Conservation (phyloP, 148 eudicot species). For the Camellia japonica region DNA sequence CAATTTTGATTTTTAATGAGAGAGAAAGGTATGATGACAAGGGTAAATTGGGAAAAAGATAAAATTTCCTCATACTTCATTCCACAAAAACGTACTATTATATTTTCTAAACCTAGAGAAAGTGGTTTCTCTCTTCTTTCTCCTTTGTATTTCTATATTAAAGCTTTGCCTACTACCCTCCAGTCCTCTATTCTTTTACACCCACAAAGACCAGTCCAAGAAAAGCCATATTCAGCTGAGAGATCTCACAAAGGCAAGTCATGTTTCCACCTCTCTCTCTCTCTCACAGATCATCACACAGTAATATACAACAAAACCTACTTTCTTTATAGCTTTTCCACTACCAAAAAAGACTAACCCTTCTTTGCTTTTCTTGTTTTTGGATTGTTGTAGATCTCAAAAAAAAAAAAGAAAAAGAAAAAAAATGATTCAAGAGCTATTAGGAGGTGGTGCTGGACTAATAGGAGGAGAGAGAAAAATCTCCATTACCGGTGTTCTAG, state of each 20-base stretch:
- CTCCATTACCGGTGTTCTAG: constrained; percentile 22
- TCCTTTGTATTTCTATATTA: constrained; percentile 14
- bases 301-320: constrained; percentile 22
- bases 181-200: constrained; percentile 25
- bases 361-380: constrained; percentile 21
- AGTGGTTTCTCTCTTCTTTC: constrained; percentile 7
- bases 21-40: constrained; percentile 1
- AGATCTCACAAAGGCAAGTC: constrained; percentile 9
- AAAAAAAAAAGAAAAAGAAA: constrained; percentile 16
- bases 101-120: neutral
- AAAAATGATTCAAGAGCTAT: constrained; percentile 72
- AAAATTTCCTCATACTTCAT: neutral
- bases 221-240: no score
- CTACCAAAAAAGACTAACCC: constrained; percentile 18
- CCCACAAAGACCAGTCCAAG: constrained; percentile 19
- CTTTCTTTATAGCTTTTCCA: constrained; percentile 23
- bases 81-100: neutral
- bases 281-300: neutral
- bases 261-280: constrained; percentile 13
- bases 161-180: constrained; percentile 14
- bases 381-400: constrained; percentile 34
- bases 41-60: constrained; percentile 16
- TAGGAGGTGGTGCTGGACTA: constrained; percentile 51
- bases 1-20: neutral
- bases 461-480: constrained; percentile 41